Conservation (phyloP, 2,329 filamentous ascomycete species). For the Lecanicillium sp. region DNA sequence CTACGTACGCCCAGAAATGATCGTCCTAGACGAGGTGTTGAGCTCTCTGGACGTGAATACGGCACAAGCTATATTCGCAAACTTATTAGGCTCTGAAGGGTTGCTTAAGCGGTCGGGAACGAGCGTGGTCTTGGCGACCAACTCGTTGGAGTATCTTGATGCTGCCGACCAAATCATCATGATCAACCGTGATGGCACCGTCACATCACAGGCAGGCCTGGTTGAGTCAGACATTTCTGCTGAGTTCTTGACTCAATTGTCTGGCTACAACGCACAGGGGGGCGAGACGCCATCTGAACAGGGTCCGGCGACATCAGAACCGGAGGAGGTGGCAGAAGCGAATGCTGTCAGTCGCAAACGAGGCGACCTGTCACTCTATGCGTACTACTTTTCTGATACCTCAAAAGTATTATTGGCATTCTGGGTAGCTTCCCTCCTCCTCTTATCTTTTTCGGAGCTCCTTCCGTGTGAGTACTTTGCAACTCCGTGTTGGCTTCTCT, state of each 20-base stretch:
- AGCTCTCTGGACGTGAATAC: neutral
- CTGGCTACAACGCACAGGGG: too few relatives aligned
- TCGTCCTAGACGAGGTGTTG: conserved; percentile 1
- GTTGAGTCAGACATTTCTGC: neutral
- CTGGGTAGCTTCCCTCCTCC: neutral
- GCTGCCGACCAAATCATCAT: neutral
- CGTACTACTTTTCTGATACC: too few relatives aligned
- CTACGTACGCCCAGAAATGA: neutral
- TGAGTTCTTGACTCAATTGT: too few relatives aligned
- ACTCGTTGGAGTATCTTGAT: neutral
- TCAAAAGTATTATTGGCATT: too few relatives aligned
- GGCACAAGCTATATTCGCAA: neutral
- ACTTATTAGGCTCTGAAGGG: neutral
- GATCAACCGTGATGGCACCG: neutral
- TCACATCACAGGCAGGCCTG: neutral
- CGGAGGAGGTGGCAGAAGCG: too few relatives aligned
- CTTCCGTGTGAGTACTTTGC: neutral
- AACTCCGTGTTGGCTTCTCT: neutral
- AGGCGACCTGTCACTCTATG: too few relatives aligned
- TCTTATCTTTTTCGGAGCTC: neutral
- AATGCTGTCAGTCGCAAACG: too few relatives aligned
- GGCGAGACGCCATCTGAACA: too few relatives aligned
- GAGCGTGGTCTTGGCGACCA: neutral
- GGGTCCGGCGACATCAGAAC: too few relatives aligned
- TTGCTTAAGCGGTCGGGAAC: neutral